Base-by-base conservation (phyloP, 2,329 filamentous ascomycete genomes). In the Thielaviopsis musarum region DNA sequence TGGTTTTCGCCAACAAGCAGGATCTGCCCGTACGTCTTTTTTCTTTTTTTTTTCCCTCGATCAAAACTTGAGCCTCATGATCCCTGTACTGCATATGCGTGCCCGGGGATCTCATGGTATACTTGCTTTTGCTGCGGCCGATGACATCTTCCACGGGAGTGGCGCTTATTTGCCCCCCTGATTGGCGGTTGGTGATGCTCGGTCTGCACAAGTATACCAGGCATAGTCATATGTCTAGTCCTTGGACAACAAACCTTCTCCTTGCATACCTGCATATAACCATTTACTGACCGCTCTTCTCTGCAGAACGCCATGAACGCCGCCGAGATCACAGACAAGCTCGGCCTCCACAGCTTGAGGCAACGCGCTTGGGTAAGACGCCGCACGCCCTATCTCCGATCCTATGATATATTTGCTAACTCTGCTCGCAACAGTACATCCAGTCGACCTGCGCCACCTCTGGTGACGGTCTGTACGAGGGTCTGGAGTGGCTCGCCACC, bases 1-100 rank as follows among this genome's bases (percentile, higher is more conserved):
- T 98, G 69, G 91, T 98, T 70, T 98, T 98, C 71, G 93, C 93
- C 76, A 98, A 98, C 85, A 98, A 98, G 82, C 93, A 98, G 81
- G 93, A 98, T 91, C 79, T 97, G 75, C 86, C 87, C 68, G 93
- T 96, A 80, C 74, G 90, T 81, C 62, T 61, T 61, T 59, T 45
- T 48, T 59, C 38, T n/a, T n/a, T 45, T n/a, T 45, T 45, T 10
- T n/a, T n/a, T 15, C 15, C 15, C 34, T 12, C 15, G 2, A n/a
- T 45, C 10, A n/a, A 45, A n/a, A 34, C 30, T 12, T 34, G 30
- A 12, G 30, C 30, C 30, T 34, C 30, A 10, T 34, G 30, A 34
- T 34, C 38, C 38, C 38, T 45, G 38, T n/a, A 17, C 15, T 45
- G 38, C 38, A 45, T n/a, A 45, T 45, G 38, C 38, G 15, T 45